These are phyloP conservation scores for Ceratobasidium sp. DNA, from an alignment of 1,284 basidiomycete species.

Conservation along the genomic window DNA sequence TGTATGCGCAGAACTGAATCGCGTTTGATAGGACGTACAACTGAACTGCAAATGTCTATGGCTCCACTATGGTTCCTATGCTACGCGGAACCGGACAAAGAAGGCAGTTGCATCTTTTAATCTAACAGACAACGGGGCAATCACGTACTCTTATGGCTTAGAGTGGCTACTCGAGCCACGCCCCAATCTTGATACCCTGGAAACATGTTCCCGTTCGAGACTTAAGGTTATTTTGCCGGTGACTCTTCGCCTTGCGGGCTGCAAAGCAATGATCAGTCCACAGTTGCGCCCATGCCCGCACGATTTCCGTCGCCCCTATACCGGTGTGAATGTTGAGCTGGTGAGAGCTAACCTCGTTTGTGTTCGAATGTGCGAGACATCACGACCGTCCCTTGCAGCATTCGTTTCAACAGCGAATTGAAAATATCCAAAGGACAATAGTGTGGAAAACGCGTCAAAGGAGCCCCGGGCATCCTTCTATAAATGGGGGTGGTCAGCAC, in stretches of 20 bases:
- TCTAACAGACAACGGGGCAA: neutral
- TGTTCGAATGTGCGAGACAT: neutral
- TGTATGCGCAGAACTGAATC: neutral
- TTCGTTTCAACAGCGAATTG: neutral
- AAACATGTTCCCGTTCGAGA: neutral
- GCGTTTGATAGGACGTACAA: neutral
- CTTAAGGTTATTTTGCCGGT: neutral
- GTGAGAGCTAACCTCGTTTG: neutral
- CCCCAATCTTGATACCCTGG: neutral
- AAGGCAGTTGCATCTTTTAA: neutral
- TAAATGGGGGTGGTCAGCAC: neutral
- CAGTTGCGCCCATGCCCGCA: neutral
- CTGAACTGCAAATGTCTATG: neutral
- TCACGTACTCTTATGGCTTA: neutral
- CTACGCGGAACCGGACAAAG: neutral
- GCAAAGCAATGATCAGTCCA: neutral
- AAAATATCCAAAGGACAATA: neutral
- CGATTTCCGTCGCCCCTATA: neutral
- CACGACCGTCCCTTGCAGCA: neutral
- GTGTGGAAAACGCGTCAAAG: neutral
- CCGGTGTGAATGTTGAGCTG: neutral
- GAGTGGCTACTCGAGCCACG: conserved; percentile 6
- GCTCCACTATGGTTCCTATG: no score
- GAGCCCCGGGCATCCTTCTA: neutral
- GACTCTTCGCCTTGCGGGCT: no score